Base-by-base conservation (phyloP, 2,329 filamentous ascomycete species). In the Apiospora phragmitis region DNA sequence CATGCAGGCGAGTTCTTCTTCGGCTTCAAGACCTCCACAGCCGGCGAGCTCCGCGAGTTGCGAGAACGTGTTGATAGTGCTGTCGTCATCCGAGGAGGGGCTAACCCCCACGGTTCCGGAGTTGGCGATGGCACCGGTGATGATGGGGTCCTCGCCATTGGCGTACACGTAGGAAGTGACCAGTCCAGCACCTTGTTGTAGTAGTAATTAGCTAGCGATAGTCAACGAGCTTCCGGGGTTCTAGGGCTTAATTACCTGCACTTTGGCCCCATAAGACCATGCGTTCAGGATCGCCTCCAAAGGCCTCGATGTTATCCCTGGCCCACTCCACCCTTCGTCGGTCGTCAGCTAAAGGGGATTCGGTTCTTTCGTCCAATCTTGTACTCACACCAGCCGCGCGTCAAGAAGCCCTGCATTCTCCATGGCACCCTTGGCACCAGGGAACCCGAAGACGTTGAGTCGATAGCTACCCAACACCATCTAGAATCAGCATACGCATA, bases 41-140 rank as follows among this genome's bases (percentile, higher is more conserved):
- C 77, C 78, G 7, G 76, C 67, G 12, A 62, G 12, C 2, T 62
- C 65, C 51, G 77, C 77, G 3, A 78, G 35, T 35, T 73, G 73
- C 14, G 74, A 75, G 72, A 79, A 79, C 29, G 21, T 59, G 65
- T 74, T 75, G 21, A 67, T 65, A 11, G 79, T 81, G 24, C 24
- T 18, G 1, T 26, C 14, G 41, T 35, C 41, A 9, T 24, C 76
- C 73, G 75, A 80, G 68, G 80, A 80, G 29, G 75, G 74, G 1
- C 51, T 16, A 7, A 32, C 16, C 2, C 51, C 51, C 14, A 59
- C 29, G 42, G 73, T 72, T n/a, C 65, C 65, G 3, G 65, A 67
- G 38, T 43, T 67, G 65, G 77, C 76, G 70, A 76, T 81, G 74
- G 79, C 79, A 42, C 79, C 81, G 70, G 80, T 81, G 66, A 82